Conservation (phyloP, 768 basidiomycete genomes). For the Podaxis sp. region DNA sequence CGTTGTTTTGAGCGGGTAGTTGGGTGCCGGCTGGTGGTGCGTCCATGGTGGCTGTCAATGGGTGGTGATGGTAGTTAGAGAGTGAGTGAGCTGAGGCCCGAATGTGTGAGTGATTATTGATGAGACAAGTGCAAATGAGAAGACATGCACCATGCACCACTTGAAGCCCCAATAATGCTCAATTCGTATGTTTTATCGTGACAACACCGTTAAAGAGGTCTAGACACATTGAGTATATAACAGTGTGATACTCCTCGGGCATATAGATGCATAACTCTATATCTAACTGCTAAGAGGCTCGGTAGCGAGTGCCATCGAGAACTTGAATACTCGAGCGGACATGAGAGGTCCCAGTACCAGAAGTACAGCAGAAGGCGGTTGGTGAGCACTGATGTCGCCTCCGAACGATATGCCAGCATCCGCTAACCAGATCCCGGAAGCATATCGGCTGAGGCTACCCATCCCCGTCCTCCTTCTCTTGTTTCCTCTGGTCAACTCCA, state of each 20-base stretch:
- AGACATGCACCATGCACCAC: no score
- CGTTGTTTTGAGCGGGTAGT: constrained; percentile 20
- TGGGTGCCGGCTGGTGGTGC: background rate
- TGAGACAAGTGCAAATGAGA: background rate
- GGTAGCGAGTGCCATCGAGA: no score
- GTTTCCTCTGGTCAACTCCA: background rate
- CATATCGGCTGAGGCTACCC: background rate
- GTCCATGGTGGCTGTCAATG: constrained; percentile 10
- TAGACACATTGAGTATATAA: no score
- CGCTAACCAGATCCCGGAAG: background rate
- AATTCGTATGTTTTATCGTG: no score
- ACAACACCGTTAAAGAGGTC: background rate
- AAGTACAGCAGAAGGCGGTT: no score
- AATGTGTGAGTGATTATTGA: background rate
- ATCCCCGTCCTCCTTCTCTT: background rate
- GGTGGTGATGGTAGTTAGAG: background rate
- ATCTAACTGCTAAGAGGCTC: no score
- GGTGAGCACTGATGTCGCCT: no score
- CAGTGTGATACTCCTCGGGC: no score
- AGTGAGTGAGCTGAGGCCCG: background rate
- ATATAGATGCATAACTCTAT: no score
- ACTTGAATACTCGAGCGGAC: no score
- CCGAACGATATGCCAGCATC: background rate
- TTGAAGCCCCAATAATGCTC: no score
- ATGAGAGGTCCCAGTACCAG: no score